Base-by-base conservation (phyloP, 805 yeast genomes). In the Candida wancherniae region DNA sequence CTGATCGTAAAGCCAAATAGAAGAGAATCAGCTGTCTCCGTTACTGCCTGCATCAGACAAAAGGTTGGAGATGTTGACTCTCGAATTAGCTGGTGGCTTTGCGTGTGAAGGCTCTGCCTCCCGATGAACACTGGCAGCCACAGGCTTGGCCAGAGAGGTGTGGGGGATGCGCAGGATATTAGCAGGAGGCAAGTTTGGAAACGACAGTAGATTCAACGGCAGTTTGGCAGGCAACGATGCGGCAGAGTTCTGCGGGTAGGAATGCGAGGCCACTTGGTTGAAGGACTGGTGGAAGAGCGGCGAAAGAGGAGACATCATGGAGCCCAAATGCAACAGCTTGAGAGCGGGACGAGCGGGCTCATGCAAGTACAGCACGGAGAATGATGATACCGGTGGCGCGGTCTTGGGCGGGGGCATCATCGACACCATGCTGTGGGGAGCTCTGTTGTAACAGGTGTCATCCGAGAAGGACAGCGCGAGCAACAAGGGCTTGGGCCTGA, bases 211-310 rank as follows among this genome's bases (percentile, higher is more conserved):
- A n/a, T n/a, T 22, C 8, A 29, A 8, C 17, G 29, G 28, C 5
- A n/a, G n/a, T n/a, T n/a, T n/a, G n/a, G n/a, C n/a, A n/a, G n/a
- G n/a, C n/a, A n/a, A n/a, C n/a, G n/a, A n/a, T n/a, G n/a, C n/a
- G n/a, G n/a, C n/a, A n/a, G n/a, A n/a, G n/a, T n/a, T n/a, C n/a
- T n/a, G n/a, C n/a, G n/a, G n/a, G n/a, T n/a, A n/a, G n/a, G n/a
- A n/a, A n/a, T n/a, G n/a, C n/a, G 29, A n/a, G 11, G 38, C 39
- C 19, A 38, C 47, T 23, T 43, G 47, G 44, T 46, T 50, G 36
- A 60, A 59, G 16, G 57, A 44, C 37, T 59, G 66, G 39, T 59
- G 67, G 43, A 59, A 64, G 20, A 65, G 50, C 12, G 70, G 70
- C 15, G 60, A 53, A 20, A 65, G 48, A 9, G 70, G 69, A 31